Evolutionary conservation across 768 basidiomycete species (phyloP).

Genomic region (Albatrellus ellisii): DNA sequence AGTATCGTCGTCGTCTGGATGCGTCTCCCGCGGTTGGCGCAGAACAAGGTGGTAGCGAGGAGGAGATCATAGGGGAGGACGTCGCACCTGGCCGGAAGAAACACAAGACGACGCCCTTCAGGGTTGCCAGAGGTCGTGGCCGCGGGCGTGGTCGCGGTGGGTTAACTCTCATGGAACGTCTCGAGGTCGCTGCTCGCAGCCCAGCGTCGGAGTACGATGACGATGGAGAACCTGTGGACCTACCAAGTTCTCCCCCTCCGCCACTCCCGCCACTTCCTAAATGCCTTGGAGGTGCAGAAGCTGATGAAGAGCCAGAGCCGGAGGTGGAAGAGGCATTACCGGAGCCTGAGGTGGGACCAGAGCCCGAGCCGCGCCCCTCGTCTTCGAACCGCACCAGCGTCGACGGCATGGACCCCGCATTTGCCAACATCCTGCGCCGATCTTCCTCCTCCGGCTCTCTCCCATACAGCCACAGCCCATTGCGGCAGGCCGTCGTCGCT

Average conservation of each 20-base stretch:
- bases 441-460: constrained; percentile 28
- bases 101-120: constrained; percentile 8
- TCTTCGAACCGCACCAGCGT: constrained; percentile 56
- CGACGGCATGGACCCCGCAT: constrained; percentile 81
- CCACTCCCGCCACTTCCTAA: constrained; percentile 6
- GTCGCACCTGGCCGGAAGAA: constrained; percentile 8
- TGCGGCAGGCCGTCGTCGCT: constrained; percentile 43
- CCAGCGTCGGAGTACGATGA: constrained; percentile 11
- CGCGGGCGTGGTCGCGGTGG: constrained; percentile 10
- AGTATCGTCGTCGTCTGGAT: constrained; percentile 39
- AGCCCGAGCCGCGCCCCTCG: constrained; percentile 21
- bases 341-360: constrained; percentile 19
- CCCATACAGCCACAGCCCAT: constrained; percentile 40
- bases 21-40: constrained; percentile 29
- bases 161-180: constrained; percentile 11
- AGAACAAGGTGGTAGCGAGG: constrained; percentile 29
- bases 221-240: constrained; percentile 10
- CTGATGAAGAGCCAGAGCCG: background rate
- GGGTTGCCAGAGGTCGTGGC: constrained; percentile 13
- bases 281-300: constrained; percentile 11
- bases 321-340: too few relatives aligned
- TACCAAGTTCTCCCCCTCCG: constrained; percentile 10
- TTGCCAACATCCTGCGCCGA: constrained; percentile 66
- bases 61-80: constrained; percentile 30
- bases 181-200: constrained; percentile 11